phyloP scores from a whole-genome alignment of 2,329 filamentous ascomycete species.

The Aspergillus phoenicis region DNA sequence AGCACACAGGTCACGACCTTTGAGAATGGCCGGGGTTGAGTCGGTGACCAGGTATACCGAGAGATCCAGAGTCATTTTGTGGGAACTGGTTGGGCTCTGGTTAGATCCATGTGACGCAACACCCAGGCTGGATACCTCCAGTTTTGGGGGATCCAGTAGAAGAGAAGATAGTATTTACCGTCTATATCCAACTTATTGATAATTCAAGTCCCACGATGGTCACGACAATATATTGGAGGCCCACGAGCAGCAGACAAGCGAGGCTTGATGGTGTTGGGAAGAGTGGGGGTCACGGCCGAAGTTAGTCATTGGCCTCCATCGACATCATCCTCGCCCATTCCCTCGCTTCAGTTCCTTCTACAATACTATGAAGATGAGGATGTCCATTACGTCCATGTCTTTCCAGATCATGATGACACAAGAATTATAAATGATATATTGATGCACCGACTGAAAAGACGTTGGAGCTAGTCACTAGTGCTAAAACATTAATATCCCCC shows the following conservation, averaged over 20 bases:
- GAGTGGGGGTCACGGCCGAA: background rate
- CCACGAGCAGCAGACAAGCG: background rate
- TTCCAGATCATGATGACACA: too few relatives aligned
- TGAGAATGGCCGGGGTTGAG: slow-evolving; percentile 82
- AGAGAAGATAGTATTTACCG: background rate
- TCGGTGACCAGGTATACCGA: slow-evolving; percentile 90
- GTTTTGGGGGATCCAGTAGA: background rate
- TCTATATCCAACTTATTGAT: background rate
- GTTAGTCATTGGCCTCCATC: background rate
- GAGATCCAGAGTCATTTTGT: slow-evolving; percentile 64
- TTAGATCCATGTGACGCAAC: background rate
- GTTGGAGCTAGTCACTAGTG: too few relatives aligned
- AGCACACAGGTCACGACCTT: slow-evolving; percentile 66
- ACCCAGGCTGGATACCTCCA: background rate
- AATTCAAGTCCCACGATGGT: background rate
- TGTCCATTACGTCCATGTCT: background rate
- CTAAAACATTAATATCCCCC: too few relatives aligned
- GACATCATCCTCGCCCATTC: background rate
- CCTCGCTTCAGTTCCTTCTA: background rate
- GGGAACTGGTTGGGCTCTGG: background rate
- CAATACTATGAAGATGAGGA: background rate
- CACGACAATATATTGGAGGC: background rate
- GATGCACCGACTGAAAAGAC: too few relatives aligned
- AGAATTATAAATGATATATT: too few relatives aligned
- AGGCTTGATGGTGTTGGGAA: background rate